Evolutionary conservation across 345 rosid genomes (phyloP), one percentile per base, ranked within the genome.

Genomic region (Hevea brasiliensis): DNA sequence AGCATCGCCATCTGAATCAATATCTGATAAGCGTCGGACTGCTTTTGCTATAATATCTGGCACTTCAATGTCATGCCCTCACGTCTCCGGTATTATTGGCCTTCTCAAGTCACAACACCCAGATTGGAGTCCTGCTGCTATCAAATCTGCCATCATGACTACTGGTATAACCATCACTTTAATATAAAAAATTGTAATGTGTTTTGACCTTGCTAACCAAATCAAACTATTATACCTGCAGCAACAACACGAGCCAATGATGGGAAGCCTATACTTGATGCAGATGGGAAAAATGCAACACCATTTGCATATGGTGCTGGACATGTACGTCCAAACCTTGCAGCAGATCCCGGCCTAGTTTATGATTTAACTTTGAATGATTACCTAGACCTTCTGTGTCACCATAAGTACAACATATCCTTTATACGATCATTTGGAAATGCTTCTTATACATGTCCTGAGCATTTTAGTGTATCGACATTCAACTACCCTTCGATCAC

Each of bases 401-500:
- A 32, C 37, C 2, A 32, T 32, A 32, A 32, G 37, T 32, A 32
- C 37, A 32, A 32, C 37, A 32, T 32, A 4, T 32, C 37, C 37
- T 32, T 32, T 4, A 32, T 32, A 2, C 37, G 4, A 32, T 32
- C 37, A 32, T 32, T 32, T 4, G 37, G 37, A 32, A 32, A 32
- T 32, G 4, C 3, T 32, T 32, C 79, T 29, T 67, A 60, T 0
- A 68, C 5, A 59, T 82, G 89, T 53, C 76, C 83, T 0, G 72
- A 74, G 2, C 2, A 32, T 17, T 75, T 80, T 18, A 72, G 76
- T 0, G 47, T 83, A 20, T 66, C 68, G 2, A 82, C 84, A 41
- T 63, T 89, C 24, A 87, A 89, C 68, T 76, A 84, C 51, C 90
- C 91, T 40, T 83, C 88, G 1, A 79, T 89, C 73, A 64, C 87